Evolutionary conservation across 495 filamentous ascomycete species (phyloP).

Genomic region (Melanomma pulvis-pyrius): DNA sequence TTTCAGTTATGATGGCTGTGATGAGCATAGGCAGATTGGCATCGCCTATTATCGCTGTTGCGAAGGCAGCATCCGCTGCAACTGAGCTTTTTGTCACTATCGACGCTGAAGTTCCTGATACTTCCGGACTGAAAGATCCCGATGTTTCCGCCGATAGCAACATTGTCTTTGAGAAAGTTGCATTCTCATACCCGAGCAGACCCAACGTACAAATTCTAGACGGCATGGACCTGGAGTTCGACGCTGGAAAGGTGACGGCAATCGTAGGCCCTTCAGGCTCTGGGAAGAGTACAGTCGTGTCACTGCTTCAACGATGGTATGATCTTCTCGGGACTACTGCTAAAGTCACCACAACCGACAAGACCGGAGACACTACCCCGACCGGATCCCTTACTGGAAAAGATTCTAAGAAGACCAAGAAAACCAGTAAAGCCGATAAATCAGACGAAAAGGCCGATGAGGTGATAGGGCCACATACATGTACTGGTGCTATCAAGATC

Average conservation of each 20-base stretch:
- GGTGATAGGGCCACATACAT: constrained; percentile 24
- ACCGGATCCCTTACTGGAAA: not conserved
- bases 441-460: not conserved
- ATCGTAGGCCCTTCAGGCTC: constrained; percentile 44
- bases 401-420: constrained; percentile 16
- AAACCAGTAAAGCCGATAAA: not conserved
- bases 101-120: constrained; percentile 36
- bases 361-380: constrained; percentile 2
- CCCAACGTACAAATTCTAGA: constrained; percentile 40
- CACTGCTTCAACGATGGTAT: constrained; percentile 40
- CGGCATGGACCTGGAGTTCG: constrained; percentile 28
- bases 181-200: constrained; percentile 39
- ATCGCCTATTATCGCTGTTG: constrained; percentile 33
- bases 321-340: constrained; percentile 22
- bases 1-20: not conserved
- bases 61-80: constrained; percentile 36
- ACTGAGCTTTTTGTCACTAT: constrained; percentile 37
- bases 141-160: constrained; percentile 34
- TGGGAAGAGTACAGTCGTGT: constrained; percentile 42
- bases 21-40: constrained; percentile 5
- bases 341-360: not conserved
- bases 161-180: constrained; percentile 36
- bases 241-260: constrained; percentile 41
- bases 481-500: constrained; percentile 34
- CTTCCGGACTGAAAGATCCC: constrained; percentile 34